Evolutionary conservation across 257 asterid genomes (phyloP).

Genomic region (Cinchona pubescens): DNA sequence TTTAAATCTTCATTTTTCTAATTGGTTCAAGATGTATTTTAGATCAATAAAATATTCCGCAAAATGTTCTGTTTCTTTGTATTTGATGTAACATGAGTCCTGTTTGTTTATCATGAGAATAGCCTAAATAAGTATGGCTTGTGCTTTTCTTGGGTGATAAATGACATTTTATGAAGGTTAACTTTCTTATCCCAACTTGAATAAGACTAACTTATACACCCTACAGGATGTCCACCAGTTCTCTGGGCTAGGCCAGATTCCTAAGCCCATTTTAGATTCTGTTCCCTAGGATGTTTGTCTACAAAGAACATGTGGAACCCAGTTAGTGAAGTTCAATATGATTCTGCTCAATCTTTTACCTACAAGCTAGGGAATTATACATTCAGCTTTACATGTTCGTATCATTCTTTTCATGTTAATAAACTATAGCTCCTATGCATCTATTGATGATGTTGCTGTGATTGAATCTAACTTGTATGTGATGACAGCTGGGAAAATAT

Average conservation of each 20-base stretch:
- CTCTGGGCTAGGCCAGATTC: background rate
- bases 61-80: background rate
- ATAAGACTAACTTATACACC: background rate
- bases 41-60: no score
- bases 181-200: background rate
- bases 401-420: background rate
- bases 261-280: background rate
- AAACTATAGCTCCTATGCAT: background rate
- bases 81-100: background rate
- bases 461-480: background rate
- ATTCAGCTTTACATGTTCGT: background rate
- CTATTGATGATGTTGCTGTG: background rate
- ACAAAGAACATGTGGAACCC: no score
- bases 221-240: background rate
- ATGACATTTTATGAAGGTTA: background rate
- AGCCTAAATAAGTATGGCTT: background rate
- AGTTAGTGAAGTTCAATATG: no score
- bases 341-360: background rate
- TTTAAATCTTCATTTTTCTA: background rate
- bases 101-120: background rate
- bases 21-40: background rate
- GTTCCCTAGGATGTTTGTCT: background rate
- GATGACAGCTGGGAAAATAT: conserved; percentile 64
- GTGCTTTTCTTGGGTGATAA: background rate
- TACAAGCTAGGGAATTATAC: background rate